Conservation (phyloP, 2,329 filamentous ascomycete species). For the Teratosphaeria epicoccoides region DNA sequence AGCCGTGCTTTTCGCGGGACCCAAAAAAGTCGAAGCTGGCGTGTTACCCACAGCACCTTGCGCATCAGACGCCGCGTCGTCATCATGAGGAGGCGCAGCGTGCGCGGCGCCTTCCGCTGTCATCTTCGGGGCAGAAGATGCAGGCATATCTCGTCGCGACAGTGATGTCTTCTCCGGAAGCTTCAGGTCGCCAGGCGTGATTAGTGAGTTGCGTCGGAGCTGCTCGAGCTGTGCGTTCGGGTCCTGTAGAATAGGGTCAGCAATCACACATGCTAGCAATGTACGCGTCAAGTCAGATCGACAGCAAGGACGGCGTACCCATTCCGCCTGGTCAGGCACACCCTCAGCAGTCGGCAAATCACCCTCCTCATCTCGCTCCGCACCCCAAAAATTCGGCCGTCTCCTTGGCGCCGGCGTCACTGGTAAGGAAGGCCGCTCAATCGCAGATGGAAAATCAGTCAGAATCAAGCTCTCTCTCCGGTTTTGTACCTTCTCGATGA, state of each 20-base stretch:
- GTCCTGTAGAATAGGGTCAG: constrained; percentile 27
- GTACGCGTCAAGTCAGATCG: not conserved
- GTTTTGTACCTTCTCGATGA: constrained; percentile 21
- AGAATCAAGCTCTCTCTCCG: constrained; percentile 53
- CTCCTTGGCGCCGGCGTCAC: constrained; percentile 78
- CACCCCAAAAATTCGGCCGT: constrained; percentile 57
- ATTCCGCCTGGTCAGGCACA: constrained; percentile 78
- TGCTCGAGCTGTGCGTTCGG: constrained; percentile 37
- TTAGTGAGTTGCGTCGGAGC: constrained; percentile 35
- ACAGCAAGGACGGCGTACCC: constrained; percentile 67
- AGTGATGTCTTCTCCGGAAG: constrained; percentile 17
- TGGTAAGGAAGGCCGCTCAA: constrained; percentile 76
- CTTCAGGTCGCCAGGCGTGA: constrained; percentile 20
- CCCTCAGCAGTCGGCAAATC: constrained; percentile 66
- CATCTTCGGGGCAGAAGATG: constrained; percentile 16
- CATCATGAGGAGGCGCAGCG: not conserved
- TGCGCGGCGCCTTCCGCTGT: constrained; percentile 7
- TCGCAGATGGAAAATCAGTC: constrained; percentile 76
- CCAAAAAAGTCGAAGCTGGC: not conserved
- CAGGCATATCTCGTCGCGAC: constrained; percentile 23
- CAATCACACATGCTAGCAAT: not conserved
- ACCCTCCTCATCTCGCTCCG: constrained; percentile 44
- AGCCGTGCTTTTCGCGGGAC: not conserved
- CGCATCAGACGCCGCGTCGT: not conserved
- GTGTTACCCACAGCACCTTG: not conserved